Base-by-base conservation (phyloP, 2,329 filamentous ascomycete genomes). In the Aspergillus neotritici region DNA sequence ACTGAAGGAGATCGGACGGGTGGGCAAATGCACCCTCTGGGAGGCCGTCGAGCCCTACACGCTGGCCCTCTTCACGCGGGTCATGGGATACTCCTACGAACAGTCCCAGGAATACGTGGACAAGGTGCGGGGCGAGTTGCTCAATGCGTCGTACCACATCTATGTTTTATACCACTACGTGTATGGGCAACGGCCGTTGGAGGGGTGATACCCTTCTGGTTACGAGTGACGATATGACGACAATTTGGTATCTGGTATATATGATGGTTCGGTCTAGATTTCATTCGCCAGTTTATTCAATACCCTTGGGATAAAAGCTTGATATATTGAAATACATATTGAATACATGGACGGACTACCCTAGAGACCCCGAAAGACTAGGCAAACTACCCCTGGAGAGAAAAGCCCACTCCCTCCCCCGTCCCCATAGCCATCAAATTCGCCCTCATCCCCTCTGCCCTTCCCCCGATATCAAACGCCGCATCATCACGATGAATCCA, bases 361-460 rank as follows among this genome's bases (percentile, higher is more conserved):
- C 21, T 21, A 6, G 21, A 21, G 5, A 21, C 3, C 2, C 5
- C 21, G 4, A 21, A 7, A 4, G 21, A n/a, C n/a, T n/a, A n/a
- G 29, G 6, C 4, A 31, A 15, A 21, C 9, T 49, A 71, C 3
- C 68, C 68, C 39, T 70, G 60, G 42, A 71, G 52, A 5, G 68
- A 70, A 54, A 60, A 73, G 7, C 70, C 69, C 47, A 71, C 59
- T 2, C 64, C 66, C 47, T 70, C 67, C 1, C 69, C 70, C 21
- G 57, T 67, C 10, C 69, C 70, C 68, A 72, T 72, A 4, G 64
- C 66, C 43, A 72, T 58, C 43, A 72, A 45, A 52, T 68, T 68
- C 31, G 60, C 61, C 49, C 70, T 59, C 70, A 73, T 72, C 46
- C 46, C 63, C 56, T 72, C 69, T 2, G 69, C 55, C 42, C 68